Evolutionary conservation across 805 yeast genomes (phyloP).

Genomic region (Myxozyma nipponensis): DNA sequence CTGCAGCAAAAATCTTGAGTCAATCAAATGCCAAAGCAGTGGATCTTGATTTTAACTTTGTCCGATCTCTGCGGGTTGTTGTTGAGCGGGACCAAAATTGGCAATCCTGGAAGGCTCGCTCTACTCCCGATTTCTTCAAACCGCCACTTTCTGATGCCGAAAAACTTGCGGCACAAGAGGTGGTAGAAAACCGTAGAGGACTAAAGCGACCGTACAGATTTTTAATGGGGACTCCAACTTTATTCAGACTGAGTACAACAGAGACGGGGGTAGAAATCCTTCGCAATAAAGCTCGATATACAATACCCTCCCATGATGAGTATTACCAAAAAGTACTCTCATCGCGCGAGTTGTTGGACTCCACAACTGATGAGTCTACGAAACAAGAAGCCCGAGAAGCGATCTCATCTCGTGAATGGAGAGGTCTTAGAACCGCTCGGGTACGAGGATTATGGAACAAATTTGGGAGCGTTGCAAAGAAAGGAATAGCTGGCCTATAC

Average conservation of each 20-base stretch:
- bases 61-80: conserved; percentile 23
- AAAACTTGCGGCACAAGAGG: conserved; percentile 6
- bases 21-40: conserved; percentile 2
- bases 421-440: conserved; percentile 43
- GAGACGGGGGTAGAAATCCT: conserved; percentile 42
- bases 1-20: conserved; percentile 4
- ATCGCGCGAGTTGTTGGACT: conserved; percentile 12
- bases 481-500: neutral
- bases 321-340: conserved; percentile 18
- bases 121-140: conserved; percentile 33
- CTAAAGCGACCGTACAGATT: conserved; percentile 31
- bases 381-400: conserved; percentile 28
- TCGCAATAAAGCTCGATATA: conserved; percentile 16
- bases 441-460: conserved; percentile 37
- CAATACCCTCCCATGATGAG: conserved; percentile 31
- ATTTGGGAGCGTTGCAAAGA: conserved; percentile 29
- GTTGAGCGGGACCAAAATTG: conserved; percentile 33
- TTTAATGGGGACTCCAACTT: conserved; percentile 35
- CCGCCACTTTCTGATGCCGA: conserved; percentile 9
- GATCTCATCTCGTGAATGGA: conserved; percentile 40
- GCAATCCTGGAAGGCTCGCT: conserved; percentile 37
- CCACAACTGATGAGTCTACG: conserved; percentile 26
- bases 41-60: conserved; percentile 24
- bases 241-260: conserved; percentile 41
- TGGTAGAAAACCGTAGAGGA: conserved; percentile 17